A percentile compares a stretch with the other conserved stretches of the same genome.
Conservation (phyloP, 371 early-diverging fungal genomes). For the Rhizopus delemar region DNA sequence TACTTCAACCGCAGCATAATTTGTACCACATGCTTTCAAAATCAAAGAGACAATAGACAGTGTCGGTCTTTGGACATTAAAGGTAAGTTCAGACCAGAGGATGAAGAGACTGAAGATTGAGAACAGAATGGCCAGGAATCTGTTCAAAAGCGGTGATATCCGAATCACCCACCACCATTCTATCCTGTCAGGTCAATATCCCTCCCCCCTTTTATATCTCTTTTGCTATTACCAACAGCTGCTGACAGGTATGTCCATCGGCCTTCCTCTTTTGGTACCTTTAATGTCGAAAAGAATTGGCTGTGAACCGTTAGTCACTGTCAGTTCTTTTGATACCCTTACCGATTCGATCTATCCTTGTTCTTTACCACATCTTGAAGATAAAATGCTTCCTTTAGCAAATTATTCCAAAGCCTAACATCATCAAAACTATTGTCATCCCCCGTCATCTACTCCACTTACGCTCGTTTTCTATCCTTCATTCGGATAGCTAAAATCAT, state of each 20-base stretch:
- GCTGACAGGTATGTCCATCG: slow-evolving; percentile 11
- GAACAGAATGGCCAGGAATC: slow-evolving; percentile 59
- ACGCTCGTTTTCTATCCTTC: slow-evolving; percentile 68
- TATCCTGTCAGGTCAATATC: not conserved
- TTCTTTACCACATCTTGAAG: slow-evolving; percentile 76
- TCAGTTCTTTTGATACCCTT: slow-evolving; percentile 14
- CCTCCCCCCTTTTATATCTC: not conserved
- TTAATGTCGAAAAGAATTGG: slow-evolving; percentile 20
- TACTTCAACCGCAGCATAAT: slow-evolving; percentile 66
- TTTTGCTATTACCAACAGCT: slow-evolving; percentile 6
- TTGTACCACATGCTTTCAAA: slow-evolving; percentile 40
- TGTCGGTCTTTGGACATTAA: slow-evolving; percentile 59
- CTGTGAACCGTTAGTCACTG: not conserved
- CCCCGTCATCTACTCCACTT: slow-evolving; percentile 23
- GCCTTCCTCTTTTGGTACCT: slow-evolving; percentile 2
- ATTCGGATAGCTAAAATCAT: slow-evolving; percentile 64
- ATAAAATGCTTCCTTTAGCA: slow-evolving; percentile 66
- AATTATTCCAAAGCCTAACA: slow-evolving; percentile 63
- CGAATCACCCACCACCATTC: slow-evolving; percentile 88
- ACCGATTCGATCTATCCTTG: slow-evolving; percentile 59
- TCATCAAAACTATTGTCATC: too few relatives aligned
- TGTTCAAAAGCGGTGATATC: slow-evolving; percentile 66
- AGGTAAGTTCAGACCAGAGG: slow-evolving; percentile 92
- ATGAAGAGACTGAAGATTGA: slow-evolving; percentile 68
- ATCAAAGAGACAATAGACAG: slow-evolving; percentile 61